phyloP scores from a whole-genome alignment of 176 grass and related monocot genomes.

The Avena atlantica region DNA sequence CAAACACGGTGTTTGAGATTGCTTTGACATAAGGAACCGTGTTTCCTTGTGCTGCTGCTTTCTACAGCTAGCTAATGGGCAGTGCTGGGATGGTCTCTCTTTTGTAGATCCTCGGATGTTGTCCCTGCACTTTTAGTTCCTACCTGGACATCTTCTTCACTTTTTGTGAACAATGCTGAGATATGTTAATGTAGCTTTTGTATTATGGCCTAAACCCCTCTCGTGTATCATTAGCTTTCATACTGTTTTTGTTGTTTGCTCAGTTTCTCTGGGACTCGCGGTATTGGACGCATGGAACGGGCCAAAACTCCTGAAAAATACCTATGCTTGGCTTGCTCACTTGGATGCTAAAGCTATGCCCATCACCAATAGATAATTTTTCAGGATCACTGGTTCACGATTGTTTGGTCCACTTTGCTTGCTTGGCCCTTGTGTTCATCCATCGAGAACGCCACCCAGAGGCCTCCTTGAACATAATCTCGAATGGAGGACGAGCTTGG shows the following conservation, averaged over 20 bases:
- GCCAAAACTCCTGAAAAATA: not conserved
- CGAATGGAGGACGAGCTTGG: not conserved
- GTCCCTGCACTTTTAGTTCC: not conserved
- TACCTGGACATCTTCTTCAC: not conserved
- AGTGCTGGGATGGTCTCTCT: not conserved
- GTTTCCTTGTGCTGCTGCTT: not conserved
- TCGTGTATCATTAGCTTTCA: not conserved
- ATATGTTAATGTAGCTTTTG: not conserved
- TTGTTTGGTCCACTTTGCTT: not conserved
- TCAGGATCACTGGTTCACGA: too few relatives aligned
- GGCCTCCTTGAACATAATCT: not conserved
- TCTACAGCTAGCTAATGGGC: not conserved
- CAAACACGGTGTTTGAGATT: too few relatives aligned
- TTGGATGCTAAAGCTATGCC: not conserved
- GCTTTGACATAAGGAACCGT: not conserved
- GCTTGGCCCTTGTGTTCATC: not conserved
- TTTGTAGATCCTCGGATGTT: not conserved
- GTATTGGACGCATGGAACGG: not conserved
- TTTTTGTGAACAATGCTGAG: too few relatives aligned
- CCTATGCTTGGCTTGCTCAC: not conserved
- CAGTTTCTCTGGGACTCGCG: not conserved
- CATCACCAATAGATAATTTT: too few relatives aligned
- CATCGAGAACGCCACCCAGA: not conserved
- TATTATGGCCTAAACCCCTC: not conserved
- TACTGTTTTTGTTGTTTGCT: not conserved